Conservation (phyloP, 805 yeast species). For the Nakazawaea molendinolei region DNA sequence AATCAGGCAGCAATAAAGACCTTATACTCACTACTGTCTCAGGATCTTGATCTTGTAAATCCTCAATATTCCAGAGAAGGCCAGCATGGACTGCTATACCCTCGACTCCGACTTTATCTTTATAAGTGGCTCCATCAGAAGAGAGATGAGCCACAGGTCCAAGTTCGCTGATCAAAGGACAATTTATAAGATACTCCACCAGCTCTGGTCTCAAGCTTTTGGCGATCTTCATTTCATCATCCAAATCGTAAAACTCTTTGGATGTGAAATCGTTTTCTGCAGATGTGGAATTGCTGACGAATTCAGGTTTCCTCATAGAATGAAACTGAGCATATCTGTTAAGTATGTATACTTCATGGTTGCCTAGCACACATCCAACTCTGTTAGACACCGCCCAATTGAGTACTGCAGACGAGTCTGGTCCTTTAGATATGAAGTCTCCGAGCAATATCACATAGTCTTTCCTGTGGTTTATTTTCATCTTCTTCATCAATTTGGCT, state of each 20-base stretch:
- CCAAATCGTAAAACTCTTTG: constrained; percentile 24
- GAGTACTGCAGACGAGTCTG: constrained; percentile 61
- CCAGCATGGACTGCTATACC: constrained; percentile 82
- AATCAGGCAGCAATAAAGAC: constrained; percentile 58
- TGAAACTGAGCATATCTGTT: constrained; percentile 58
- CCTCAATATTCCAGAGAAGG: constrained; percentile 52
- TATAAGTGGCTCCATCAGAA: constrained; percentile 16
- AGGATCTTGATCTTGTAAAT: constrained; percentile 52
- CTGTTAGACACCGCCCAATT: constrained; percentile 54
- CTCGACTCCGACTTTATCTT: constrained; percentile 19
- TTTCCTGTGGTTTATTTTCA: constrained; percentile 16
- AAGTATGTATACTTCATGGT: constrained; percentile 75
- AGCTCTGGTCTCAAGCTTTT: constrained; percentile 53
- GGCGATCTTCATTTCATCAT: constrained; percentile 39
- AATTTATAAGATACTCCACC: constrained; percentile 42
- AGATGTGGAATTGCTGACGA: constrained; percentile 11
- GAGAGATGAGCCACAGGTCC: constrained; percentile 50
- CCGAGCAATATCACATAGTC: constrained; percentile 64
- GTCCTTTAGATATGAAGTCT: constrained; percentile 83
- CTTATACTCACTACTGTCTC: constrained; percentile 64
- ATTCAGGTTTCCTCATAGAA: constrained; percentile 28
- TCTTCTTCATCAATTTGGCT: constrained; percentile 41
- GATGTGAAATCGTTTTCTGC: constrained; percentile 9
- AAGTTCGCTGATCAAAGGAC: constrained; percentile 57
- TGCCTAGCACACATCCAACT: constrained; percentile 77